Percentiles rank a stretch among this genome's conserved stretches.
Evolutionary conservation across 169 alveolate species (phyloP).

Genomic region (Plasmodium gaboni): DNA sequence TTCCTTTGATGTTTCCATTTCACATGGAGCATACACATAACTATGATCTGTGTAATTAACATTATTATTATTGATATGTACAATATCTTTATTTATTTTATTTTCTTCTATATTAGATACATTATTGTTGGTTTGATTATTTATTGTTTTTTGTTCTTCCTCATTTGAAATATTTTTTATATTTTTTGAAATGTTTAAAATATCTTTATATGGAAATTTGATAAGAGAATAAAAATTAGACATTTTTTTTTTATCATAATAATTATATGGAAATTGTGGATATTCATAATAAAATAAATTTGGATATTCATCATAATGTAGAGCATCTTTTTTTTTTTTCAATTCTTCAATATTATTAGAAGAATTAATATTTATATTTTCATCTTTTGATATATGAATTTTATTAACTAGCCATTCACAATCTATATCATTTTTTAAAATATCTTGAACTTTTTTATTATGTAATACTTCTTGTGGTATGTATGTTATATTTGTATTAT

Average conservation of each 20-base stretch:
- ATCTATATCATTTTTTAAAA: slow-evolving; percentile 44
- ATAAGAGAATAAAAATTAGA: slow-evolving; percentile 51
- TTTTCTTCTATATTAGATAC: background rate
- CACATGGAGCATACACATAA: slow-evolving; percentile 70
- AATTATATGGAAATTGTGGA: slow-evolving; percentile 69
- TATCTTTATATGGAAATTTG: slow-evolving; percentile 68
- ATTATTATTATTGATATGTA: background rate
- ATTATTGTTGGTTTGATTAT: background rate
- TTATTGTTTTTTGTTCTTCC: background rate
- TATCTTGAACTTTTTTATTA: slow-evolving; percentile 40
- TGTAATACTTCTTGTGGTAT: slow-evolving; percentile 51
- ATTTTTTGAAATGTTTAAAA: slow-evolving; percentile 46
- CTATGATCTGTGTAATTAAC: slow-evolving; percentile 22
- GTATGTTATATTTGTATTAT: slow-evolving; percentile 37
- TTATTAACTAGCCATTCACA: slow-evolving; percentile 56
- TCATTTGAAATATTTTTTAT: slow-evolving; percentile 3
- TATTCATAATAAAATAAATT: slow-evolving; percentile 57
- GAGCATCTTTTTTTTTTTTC: slow-evolving; percentile 22
- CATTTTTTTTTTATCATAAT: slow-evolving; percentile 70
- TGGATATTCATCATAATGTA: slow-evolving; percentile 59
- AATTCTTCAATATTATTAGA: background rate
- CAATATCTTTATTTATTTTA: background rate
- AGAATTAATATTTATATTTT: background rate
- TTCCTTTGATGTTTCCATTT: slow-evolving; percentile 76
- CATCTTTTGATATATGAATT: slow-evolving; percentile 15